These are phyloP conservation scores for Cystoderma amianthinum DNA, from an alignment of 768 basidiomycete species.

Conservation along the genomic window DNA sequence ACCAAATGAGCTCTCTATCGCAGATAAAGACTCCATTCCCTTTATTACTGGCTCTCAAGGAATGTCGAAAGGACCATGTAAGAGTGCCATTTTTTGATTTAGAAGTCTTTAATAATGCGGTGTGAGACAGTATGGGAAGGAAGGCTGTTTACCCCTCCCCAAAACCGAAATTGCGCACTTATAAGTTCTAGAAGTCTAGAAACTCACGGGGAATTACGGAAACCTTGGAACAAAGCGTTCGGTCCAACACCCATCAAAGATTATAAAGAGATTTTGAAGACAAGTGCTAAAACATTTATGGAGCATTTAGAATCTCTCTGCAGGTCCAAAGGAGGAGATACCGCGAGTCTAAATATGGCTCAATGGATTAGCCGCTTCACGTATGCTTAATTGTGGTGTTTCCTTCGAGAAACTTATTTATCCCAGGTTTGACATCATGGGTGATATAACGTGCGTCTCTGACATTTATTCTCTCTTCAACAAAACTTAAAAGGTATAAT, in stretches of 20 bases:
- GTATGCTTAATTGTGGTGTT: slow-evolving; percentile 4
- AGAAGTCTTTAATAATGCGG: not conserved
- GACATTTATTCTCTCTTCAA: too few relatives aligned
- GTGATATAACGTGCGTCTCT: too few relatives aligned
- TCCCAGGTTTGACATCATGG: too few relatives aligned
- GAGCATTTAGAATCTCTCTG: slow-evolving; percentile 14
- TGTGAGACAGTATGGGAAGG: slow-evolving; percentile 32
- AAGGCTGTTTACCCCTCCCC: slow-evolving; percentile 24
- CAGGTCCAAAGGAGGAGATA: not conserved
- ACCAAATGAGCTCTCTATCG: slow-evolving; percentile 47
- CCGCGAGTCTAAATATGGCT: slow-evolving; percentile 15
- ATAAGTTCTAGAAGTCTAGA: slow-evolving; percentile 17
- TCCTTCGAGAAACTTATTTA: too few relatives aligned
- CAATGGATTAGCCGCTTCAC: slow-evolving; percentile 28
- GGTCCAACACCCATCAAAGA: slow-evolving; percentile 27
- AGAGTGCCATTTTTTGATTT: slow-evolving; percentile 8
- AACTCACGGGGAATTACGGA: slow-evolving; percentile 29
- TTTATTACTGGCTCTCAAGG: slow-evolving; percentile 40
- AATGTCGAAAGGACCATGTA: slow-evolving; percentile 47
- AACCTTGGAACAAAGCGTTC: slow-evolving; percentile 37
- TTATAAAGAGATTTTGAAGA: slow-evolving; percentile 25
- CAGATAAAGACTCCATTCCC: slow-evolving; percentile 30
- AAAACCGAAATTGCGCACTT: too few relatives aligned
- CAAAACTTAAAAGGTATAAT: too few relatives aligned
- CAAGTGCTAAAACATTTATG: slow-evolving; percentile 22